These are phyloP conservation scores for Pyrenophora graminea DNA, from an alignment of 2,329 filamentous ascomycete genomes.

Conservation along the genomic window DNA sequence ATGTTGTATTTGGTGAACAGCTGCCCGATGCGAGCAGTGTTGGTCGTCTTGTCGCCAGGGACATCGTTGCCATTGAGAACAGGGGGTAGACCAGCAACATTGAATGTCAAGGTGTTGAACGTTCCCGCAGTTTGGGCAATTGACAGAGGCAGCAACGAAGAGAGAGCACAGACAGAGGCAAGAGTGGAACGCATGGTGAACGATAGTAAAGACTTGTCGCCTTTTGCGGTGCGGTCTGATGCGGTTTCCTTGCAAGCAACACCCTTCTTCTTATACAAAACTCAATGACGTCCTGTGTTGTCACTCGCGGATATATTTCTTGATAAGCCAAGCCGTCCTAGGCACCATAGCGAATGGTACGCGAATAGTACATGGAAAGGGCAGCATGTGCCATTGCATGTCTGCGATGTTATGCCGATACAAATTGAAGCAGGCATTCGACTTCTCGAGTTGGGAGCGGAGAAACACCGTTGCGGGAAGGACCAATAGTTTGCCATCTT, in stretches of 20 bases:
- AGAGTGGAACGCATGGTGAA: slow-evolving; percentile 19
- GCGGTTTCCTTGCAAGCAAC: background rate
- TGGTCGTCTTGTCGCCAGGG: slow-evolving; percentile 64
- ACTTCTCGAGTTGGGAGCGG: slow-evolving; percentile 3
- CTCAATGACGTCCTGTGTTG: background rate
- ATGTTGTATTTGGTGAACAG: slow-evolving; percentile 62
- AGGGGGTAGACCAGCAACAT: slow-evolving; percentile 63
- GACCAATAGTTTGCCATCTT: slow-evolving; percentile 10
- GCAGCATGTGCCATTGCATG: slow-evolving; percentile 17
- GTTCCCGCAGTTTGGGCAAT: slow-evolving; percentile 42
- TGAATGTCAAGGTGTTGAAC: slow-evolving; percentile 61
- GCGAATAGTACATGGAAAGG: slow-evolving; percentile 10
- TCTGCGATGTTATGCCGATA: background rate
- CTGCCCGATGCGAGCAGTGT: slow-evolving; percentile 61
- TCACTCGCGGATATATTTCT: slow-evolving; percentile 1
- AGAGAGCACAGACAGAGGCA: slow-evolving; percentile 10
- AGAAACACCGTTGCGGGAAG: slow-evolving; percentile 15
- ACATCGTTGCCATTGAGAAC: slow-evolving; percentile 64
- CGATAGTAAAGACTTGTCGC: background rate
- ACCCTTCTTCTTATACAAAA: slow-evolving; percentile 9
- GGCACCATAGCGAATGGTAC: slow-evolving; percentile 15
- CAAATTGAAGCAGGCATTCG: slow-evolving; percentile 18
- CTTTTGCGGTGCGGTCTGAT: background rate
- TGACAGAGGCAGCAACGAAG: slow-evolving; percentile 10
- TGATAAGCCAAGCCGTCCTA: background rate